Evolutionary conservation across 345 rosid species (phyloP), one percentile per base, ranked within the genome.

Genomic region (Diplotaxis tenuifolia): DNA sequence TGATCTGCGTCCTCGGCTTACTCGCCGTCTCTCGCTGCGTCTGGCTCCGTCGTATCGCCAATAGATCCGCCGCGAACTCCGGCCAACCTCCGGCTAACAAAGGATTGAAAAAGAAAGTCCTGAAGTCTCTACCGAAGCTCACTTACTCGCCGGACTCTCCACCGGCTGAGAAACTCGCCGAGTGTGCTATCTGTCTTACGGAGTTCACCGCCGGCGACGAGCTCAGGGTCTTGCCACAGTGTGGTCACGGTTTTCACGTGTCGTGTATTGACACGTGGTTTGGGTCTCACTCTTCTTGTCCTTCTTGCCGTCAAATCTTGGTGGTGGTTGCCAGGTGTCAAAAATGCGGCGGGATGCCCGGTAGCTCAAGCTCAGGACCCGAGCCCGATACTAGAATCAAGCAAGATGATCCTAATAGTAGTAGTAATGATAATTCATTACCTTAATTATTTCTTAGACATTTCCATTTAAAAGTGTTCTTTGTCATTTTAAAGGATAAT

Each of bases 191-290:
- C 60, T 96, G 99, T 81, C 53, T 90, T 18, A 53, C 82, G 59
- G 97, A 96, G 38, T 96, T 90, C 69, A 54, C 68, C 40, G 58
- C 79, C 34, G 97, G 99, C 0, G 98, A 96, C 4, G 97, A 92
- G 76, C 80, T 92, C 53, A 83, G 99, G 4, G 83, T 87, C 57
- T 80, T 92, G 63, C 97, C 98, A 9, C 93, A 92, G 84, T 92
- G 99, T 64, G 89, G 88, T 0, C 98, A 95, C 47, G 92, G 86
- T 6, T 95, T 95, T 83, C 99, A 95, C 78, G 88, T 90, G 32
- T 68, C 71, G 25, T 95, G 99, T 73, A 90, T 95, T 28, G 98
- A 95, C 84, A 85, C 85, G 65, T 95, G 99, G 99, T 86, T 95
- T 0, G 94, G 88, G 9, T 86, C 97, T 19, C 98, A 86, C 83